A percentile compares a stretch with the other conserved stretches of the same genome.
These are phyloP conservation scores for Debaryomyces subglobosus DNA, from an alignment of 1,139 yeast genomes.

Conservation along the genomic window DNA sequence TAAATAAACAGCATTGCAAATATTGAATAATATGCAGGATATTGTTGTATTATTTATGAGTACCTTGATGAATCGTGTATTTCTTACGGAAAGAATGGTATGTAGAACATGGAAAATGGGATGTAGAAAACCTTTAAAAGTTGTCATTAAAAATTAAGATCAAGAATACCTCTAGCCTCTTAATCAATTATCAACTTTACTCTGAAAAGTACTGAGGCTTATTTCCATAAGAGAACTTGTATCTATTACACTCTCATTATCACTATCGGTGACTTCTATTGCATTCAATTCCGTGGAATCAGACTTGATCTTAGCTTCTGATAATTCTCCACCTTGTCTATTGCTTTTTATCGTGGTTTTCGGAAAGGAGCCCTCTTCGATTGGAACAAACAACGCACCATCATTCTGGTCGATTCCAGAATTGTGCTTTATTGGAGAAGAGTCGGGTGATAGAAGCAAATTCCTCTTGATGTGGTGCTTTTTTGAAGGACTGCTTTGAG, in stretches of 20 bases:
- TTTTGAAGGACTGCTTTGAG: background rate
- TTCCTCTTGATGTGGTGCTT: background rate
- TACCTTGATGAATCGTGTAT: no score
- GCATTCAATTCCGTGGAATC: background rate
- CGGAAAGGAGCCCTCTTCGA: background rate
- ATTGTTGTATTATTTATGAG: no score
- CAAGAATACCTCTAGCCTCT: no score
- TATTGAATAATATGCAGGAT: background rate
- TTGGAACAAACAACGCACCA: background rate
- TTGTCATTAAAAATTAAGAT: no score
- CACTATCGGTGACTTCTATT: background rate
- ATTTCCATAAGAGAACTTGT: slow-evolving; percentile 1
- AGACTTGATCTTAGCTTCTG: background rate
- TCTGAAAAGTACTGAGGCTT: background rate
- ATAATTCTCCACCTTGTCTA: background rate
- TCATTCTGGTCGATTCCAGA: background rate
- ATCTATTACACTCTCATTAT: background rate
- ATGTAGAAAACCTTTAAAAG: no score
- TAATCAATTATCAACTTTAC: background rate
- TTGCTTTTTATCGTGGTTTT: background rate
- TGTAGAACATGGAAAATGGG: no score
- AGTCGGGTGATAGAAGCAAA: background rate
- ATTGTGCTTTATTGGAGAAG: background rate
- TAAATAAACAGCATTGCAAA: background rate
- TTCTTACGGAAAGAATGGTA: no score